These are phyloP conservation scores for Dryadomyces quercus-mongolicae DNA, from an alignment of 2,329 filamentous ascomycete genomes.

Conservation along the genomic window DNA sequence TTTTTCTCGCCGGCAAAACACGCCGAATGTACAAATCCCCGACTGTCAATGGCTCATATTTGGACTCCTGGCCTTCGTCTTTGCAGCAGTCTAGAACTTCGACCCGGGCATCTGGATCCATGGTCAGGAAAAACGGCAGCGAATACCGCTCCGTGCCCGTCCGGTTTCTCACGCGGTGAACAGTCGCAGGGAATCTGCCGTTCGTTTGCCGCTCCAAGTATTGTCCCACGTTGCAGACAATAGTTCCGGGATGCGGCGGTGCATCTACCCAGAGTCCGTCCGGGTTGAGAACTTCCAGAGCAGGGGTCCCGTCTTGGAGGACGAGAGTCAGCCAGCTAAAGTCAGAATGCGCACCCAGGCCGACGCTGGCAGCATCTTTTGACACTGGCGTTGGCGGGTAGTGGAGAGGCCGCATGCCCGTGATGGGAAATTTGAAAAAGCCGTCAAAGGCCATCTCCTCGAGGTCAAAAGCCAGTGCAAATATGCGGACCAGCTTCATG, in stretches of 20 bases:
- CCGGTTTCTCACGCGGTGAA: slow-evolving; percentile 37
- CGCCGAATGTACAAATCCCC: slow-evolving; percentile 1
- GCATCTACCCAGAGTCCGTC: slow-evolving; percentile 24
- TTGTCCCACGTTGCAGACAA: slow-evolving; percentile 41
- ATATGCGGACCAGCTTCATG: slow-evolving; percentile 10
- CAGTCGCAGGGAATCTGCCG: slow-evolving; percentile 32
- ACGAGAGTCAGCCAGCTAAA: slow-evolving; percentile 37
- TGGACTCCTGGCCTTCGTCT: background rate
- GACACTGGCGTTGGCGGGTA: slow-evolving; percentile 14
- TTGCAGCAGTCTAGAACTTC: background rate
- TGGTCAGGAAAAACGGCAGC: slow-evolving; percentile 44
- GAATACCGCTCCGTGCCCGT: slow-evolving; percentile 30
- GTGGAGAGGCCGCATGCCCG: slow-evolving; percentile 15
- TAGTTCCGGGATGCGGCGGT: slow-evolving; percentile 5
- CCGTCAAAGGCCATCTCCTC: slow-evolving; percentile 22
- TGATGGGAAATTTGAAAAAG: slow-evolving; percentile 24
- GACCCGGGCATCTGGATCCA: slow-evolving; percentile 25
- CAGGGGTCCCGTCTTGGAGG: slow-evolving; percentile 29
- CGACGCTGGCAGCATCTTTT: slow-evolving; percentile 14
- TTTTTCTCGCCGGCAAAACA: slow-evolving; percentile 1
- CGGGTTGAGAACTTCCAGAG: slow-evolving; percentile 25
- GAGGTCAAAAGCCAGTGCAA: slow-evolving; percentile 13
- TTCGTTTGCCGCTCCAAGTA: slow-evolving; percentile 38
- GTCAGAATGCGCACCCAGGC: slow-evolving; percentile 34
- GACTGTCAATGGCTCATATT: background rate